These are phyloP conservation scores for Schizothecium vesticola DNA, from an alignment of 495 filamentous ascomycete species.

Conservation along the genomic window DNA sequence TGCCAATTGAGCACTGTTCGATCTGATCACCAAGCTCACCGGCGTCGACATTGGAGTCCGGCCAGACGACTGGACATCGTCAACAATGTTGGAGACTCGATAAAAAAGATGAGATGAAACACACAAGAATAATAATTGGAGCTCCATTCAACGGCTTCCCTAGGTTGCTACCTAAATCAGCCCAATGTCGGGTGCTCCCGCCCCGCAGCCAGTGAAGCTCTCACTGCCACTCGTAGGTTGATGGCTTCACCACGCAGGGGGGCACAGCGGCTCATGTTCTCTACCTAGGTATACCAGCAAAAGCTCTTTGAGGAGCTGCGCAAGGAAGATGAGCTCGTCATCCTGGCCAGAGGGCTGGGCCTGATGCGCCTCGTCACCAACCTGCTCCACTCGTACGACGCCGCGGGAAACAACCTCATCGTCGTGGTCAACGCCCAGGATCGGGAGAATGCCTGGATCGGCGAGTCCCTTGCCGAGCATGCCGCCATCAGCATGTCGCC, in stretches of 20 bases:
- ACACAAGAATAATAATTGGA: not conserved
- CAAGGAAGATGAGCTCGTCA: conserved; percentile 84
- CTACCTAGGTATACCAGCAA: conserved; percentile 72
- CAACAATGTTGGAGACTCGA: not conserved
- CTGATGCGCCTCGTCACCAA: conserved; percentile 87
- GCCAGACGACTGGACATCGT: not conserved
- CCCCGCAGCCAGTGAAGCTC: conserved; percentile 69
- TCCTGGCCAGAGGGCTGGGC: conserved; percentile 86
- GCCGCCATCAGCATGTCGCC: conserved; percentile 72
- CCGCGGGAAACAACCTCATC: conserved; percentile 86
- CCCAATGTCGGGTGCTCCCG: conserved; percentile 20
- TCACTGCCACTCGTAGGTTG: conserved; percentile 77
- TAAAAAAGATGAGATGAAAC: not conserved
- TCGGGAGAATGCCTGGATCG: conserved; percentile 89
- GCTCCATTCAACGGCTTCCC: too few relatives aligned
- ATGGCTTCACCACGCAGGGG: not conserved
- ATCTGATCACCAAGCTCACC: not conserved
- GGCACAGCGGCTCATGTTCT: not conserved
- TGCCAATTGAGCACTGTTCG: not conserved
- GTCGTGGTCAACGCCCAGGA: conserved; percentile 88
- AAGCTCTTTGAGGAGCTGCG: conserved; percentile 88
- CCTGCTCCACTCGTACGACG: conserved; percentile 93
- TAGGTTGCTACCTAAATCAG: not conserved
- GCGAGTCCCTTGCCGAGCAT: conserved; percentile 89
- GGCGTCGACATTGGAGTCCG: not conserved